Evolutionary conservation across 2,329 filamentous ascomycete species (phyloP).

Genomic region (Penicillium brevicompactum): DNA sequence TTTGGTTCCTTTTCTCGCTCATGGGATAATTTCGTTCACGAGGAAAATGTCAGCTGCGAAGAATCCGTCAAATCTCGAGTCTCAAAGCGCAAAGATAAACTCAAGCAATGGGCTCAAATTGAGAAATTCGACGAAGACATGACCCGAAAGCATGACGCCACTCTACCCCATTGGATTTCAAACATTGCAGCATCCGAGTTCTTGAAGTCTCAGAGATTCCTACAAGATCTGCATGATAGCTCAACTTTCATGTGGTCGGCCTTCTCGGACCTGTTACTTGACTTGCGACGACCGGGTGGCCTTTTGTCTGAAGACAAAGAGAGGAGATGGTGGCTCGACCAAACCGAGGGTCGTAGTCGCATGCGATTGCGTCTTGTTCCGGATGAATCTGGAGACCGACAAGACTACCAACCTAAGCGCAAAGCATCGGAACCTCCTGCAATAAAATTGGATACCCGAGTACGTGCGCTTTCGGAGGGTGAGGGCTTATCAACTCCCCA

Average conservation of each 20-base stretch:
- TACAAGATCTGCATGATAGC: conserved; percentile 94
- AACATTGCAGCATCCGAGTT: conserved; percentile 94
- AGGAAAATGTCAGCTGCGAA: conserved; percentile 78
- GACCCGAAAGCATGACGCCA: conserved; percentile 79
- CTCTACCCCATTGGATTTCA: conserved; percentile 88
- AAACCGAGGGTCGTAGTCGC: conserved; percentile 91
- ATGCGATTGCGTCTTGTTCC: conserved; percentile 89
- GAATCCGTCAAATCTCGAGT: conserved; percentile 73
- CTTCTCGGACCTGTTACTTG: conserved; percentile 76
- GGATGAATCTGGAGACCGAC: conserved; percentile 68
- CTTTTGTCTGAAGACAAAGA: conserved; percentile 69
- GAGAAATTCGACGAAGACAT: conserved; percentile 69
- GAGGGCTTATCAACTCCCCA: conserved; percentile 45
- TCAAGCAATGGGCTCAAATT: conserved; percentile 78
- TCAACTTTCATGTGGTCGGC: conserved; percentile 73
- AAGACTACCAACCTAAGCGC: conserved; percentile 83
- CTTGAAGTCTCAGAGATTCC: conserved; percentile 81
- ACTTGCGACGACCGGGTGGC: conserved; percentile 77
- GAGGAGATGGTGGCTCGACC: conserved; percentile 87
- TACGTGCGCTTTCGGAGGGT: conserved; percentile 42
- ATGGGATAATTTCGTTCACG: conserved; percentile 85
- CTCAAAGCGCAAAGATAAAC: conserved; percentile 75
- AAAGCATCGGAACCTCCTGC: conserved; percentile 59
- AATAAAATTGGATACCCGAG: conserved; percentile 50
- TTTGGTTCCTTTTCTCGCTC: conserved; percentile 75